Conservation (phyloP, 371 early-diverging fungal genomes). For the Mortierella sp. region DNA sequence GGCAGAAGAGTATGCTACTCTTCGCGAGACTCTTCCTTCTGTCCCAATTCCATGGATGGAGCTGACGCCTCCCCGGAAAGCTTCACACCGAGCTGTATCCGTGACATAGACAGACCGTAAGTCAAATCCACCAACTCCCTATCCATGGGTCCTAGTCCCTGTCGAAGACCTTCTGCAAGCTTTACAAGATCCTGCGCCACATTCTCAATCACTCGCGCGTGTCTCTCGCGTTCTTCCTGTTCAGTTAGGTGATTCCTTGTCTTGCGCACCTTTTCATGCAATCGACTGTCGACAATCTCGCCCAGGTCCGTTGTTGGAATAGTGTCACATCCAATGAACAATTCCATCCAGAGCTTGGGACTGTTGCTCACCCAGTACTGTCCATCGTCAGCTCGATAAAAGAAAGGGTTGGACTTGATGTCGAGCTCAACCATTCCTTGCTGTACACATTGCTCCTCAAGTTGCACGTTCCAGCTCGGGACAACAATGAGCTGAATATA, state of each 20-base stretch:
- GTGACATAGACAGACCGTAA: slow-evolving; percentile 45
- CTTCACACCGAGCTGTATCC: slow-evolving; percentile 51
- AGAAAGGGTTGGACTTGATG: slow-evolving; percentile 50
- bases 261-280: slow-evolving; percentile 55
- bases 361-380: slow-evolving; percentile 54
- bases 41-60: slow-evolving; percentile 16
- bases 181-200: slow-evolving; percentile 40
- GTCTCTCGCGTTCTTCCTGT: slow-evolving; percentile 52
- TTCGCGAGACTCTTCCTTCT: slow-evolving; percentile 45
- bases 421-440: slow-evolving; percentile 54
- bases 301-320: slow-evolving; percentile 53
- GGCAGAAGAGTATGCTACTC: slow-evolving; percentile 10
- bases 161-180: slow-evolving; percentile 42
- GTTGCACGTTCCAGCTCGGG: slow-evolving; percentile 51
- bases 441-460: slow-evolving; percentile 50
- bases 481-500: slow-evolving; percentile 53
- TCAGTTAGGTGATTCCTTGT: slow-evolving; percentile 50
- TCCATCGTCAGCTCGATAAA: slow-evolving; percentile 51
- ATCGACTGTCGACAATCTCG: slow-evolving; percentile 44
- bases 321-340: slow-evolving; percentile 55
- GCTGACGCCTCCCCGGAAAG: slow-evolving; percentile 17
- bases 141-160: slow-evolving; percentile 43
- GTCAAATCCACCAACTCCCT: slow-evolving; percentile 47
- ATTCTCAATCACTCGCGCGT: slow-evolving; percentile 53
- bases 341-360: slow-evolving; percentile 55